Conservation (phyloP, 2,329 filamentous ascomycete genomes). For the Bipolaris sorokiniana region DNA sequence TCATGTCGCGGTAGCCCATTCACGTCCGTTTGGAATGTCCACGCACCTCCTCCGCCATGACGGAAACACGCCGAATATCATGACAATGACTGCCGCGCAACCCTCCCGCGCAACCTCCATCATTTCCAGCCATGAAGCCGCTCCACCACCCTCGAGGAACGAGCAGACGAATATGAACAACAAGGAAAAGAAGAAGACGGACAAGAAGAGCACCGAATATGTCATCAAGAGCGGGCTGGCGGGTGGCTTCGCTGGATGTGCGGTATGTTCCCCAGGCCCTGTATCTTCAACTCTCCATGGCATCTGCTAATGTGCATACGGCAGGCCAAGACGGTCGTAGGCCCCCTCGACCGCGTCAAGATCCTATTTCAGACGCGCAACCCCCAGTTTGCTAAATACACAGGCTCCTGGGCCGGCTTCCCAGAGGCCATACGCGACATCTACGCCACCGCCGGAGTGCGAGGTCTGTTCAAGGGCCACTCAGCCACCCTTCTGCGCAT, state of each 20-base stretch:
- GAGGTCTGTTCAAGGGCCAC: constrained; percentile 89
- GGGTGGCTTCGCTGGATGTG: constrained; percentile 89
- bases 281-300: constrained; percentile 37
- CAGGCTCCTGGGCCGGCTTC: constrained; percentile 85
- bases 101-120: constrained; percentile 22
- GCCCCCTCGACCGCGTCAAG: constrained; percentile 95
- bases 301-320: constrained; percentile 17
- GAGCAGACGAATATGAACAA: neutral
- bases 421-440: constrained; percentile 84
- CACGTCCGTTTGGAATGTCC: constrained; percentile 44
- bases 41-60: constrained; percentile 47
- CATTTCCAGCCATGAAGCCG: constrained; percentile 58
- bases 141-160: constrained; percentile 50
- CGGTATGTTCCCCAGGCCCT: constrained; percentile 59
- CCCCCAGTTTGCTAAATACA: constrained; percentile 91
- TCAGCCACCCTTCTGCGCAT: constrained; percentile 92
- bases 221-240: constrained; percentile 82
- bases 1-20: constrained; percentile 33
- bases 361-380: constrained; percentile 97
- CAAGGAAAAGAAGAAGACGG: constrained; percentile 51
- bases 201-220: constrained; percentile 82
- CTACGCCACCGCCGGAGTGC: constrained; percentile 72
- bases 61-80: constrained; percentile 40
- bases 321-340: constrained; percentile 93
- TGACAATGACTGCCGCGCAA: constrained; percentile 42